Conservation (phyloP, 306 rosid genomes). For the Corylus heterophylla region DNA sequence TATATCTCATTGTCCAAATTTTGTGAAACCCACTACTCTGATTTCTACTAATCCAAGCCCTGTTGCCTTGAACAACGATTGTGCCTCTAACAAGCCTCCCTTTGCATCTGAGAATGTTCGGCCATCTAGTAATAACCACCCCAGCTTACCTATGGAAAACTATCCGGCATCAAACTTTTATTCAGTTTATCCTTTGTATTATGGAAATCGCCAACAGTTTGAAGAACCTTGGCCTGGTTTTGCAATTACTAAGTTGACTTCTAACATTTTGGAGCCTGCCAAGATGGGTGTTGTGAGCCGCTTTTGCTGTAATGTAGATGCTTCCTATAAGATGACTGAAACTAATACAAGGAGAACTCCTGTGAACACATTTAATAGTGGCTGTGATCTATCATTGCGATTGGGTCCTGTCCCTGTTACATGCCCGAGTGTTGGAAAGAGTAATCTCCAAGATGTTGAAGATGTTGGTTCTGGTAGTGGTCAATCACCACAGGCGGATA, state of each 20-base stretch:
- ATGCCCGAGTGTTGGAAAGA: conserved; percentile 25
- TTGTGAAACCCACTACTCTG: conserved; percentile 20
- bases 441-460: conserved; percentile 21
- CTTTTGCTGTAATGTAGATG: conserved; percentile 16
- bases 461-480: conserved; percentile 9
- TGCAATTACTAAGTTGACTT: conserved; percentile 21
- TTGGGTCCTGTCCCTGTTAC: conserved; percentile 45
- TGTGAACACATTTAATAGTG: conserved; percentile 22
- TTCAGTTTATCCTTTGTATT: conserved; percentile 51
- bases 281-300: conserved; percentile 19
- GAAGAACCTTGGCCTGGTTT: conserved; percentile 21
- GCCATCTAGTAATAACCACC: conserved; percentile 30
- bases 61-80: conserved; percentile 4
- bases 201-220: conserved; percentile 30
- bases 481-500: conserved; percentile 14
- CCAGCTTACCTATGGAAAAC: conserved; percentile 31
- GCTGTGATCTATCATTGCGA: conserved; percentile 70
- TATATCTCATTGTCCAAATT: conserved; percentile 30
- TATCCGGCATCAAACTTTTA: conserved; percentile 23
- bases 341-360: conserved; percentile 10
- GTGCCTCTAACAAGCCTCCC: background rate
- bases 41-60: conserved; percentile 15
- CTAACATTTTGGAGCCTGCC: conserved; percentile 27
- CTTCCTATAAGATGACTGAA: conserved; percentile 23
- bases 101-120: conserved; percentile 20